Evolutionary conservation across 2,329 filamentous ascomycete genomes (phyloP), one percentile per base, ranked within the genome.

Genomic region (Paraphoma sp.): DNA sequence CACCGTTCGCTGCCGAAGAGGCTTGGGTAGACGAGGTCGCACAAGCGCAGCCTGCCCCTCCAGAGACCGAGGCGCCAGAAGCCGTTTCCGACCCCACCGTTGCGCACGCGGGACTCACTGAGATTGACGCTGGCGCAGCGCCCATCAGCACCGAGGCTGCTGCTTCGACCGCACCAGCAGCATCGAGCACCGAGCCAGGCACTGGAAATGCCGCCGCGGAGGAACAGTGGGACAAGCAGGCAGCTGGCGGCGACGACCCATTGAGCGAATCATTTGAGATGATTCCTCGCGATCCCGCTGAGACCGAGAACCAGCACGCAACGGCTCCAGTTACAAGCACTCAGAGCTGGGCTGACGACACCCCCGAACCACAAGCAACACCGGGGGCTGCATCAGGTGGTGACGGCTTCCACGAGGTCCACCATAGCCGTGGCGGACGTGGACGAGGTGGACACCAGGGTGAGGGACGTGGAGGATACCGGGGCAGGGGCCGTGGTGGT

Each of bases 311-410:
- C 38, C 87, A 86, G 38, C 74, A 86, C 42, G 79, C 83, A 45
- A 62, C 73, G 17, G 76, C 77, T 12, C 71, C 76, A 17, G 86
- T 86, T 28, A 87, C 85, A n/a, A 85, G 87, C 45, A 87, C 86
- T 6, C 87, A 89, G 71, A 92, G 88, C 68, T 96, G 91, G 91
- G 91, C 91, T 28, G 92, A 96, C 69, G 91, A 95, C 58, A 86
- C 90, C 18, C 67, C 69, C 11, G 73, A 75, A 36, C 69, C 68
- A 17, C 63, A 64, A 45, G 67, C 68, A 31, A 60, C 71, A 28
- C 54, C 62, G 31, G 56, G 75, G 18, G 56, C 73, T 44, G 62
- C 70, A 16, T 58, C 77, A 33, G 77, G 78, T 46, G 79, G 82
- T 48, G 90, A 92, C 69, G 90, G 89, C 23, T 93, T 92, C 82